Base-by-base conservation (phyloP, 257 asterid species). In the Rauvolfia tetraphylla region DNA sequence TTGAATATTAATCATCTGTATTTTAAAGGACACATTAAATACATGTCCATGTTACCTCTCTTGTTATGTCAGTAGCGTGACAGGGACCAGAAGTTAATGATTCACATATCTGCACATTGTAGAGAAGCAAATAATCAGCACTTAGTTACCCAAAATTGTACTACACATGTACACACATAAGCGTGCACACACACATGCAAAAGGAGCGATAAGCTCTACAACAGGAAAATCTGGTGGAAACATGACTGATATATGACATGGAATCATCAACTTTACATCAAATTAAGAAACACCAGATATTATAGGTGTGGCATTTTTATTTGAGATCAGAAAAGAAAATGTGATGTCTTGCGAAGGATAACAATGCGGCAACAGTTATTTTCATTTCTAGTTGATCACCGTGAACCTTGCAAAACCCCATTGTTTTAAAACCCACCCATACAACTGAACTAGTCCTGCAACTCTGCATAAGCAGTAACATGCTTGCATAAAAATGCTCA, bases 81-180 rank as follows among this genome's bases (percentile, higher is more conserved):
- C 86, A 86, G 79, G 96, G 98, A 76, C 97, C 97, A 66, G 98
- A 83, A 66, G 96, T 93, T 86, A 91, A 79, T 71, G 98, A 90
- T 77, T 91, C 98, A 4, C 92, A 90, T 78, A 93, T 87, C 98
- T 93, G 91, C 78, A 68, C 80, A 85, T 71, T 79, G 71, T n/a
- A 62, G 39, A 67, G 74, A 80, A 72, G 31, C 20, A 61, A 73
- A 41, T 1, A 36, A 3, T 46, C 51, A 46, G 14, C 51, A 46
- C 44, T 41, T 41, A n/a, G n/a, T n/a, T n/a, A n/a, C n/a, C n/a
- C n/a, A n/a, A n/a, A n/a, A n/a, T n/a, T n/a, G n/a, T n/a, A n/a
- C 8, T 8, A 41, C 44, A 3, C 14, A 46, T 5, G 8, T 46
- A 46, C 14, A 46, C 10, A 46, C 10, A 41, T 3, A 46, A 46